Conservation (phyloP, 805 yeast genomes). For the Metschnikowia anglica region DNA sequence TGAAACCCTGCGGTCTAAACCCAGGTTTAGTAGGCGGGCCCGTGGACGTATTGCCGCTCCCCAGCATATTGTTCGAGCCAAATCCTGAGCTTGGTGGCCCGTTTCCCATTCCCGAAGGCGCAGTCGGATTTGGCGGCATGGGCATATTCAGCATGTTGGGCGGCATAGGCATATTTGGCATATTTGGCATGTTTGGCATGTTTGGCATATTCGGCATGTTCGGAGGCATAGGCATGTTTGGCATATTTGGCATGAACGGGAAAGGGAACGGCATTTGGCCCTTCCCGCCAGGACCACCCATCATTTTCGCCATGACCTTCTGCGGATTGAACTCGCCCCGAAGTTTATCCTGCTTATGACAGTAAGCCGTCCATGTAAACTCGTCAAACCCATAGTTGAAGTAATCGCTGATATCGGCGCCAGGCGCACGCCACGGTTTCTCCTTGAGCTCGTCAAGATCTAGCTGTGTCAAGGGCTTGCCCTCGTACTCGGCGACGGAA, state of each 20-base stretch:
- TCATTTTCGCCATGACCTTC: slow-evolving; percentile 66
- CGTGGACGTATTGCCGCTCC: not conserved
- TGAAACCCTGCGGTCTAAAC: slow-evolving; percentile 3
- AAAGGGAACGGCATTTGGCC: slow-evolving; percentile 20
- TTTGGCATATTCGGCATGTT: slow-evolving; percentile 21
- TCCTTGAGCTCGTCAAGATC: slow-evolving; percentile 80
- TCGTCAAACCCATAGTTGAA: slow-evolving; percentile 97
- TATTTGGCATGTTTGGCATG: slow-evolving; percentile 24
- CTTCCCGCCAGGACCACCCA: slow-evolving; percentile 31
- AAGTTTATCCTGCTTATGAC: slow-evolving; percentile 79
- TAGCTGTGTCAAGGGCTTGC: slow-evolving; percentile 77
- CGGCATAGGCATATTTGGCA: slow-evolving; percentile 27
- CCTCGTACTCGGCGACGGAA: slow-evolving; percentile 70
- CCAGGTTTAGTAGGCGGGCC: slow-evolving; percentile 5
- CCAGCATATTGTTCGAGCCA: not conserved
- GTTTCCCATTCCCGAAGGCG: slow-evolving; percentile 15
- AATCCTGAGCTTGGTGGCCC: not conserved
- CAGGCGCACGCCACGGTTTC: slow-evolving; percentile 98
- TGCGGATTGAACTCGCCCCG: slow-evolving; percentile 82
- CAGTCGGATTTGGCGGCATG: slow-evolving; percentile 25
- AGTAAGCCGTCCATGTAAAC: slow-evolving; percentile 91
- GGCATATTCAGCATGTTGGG: slow-evolving; percentile 26
- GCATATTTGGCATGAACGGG: slow-evolving; percentile 28
- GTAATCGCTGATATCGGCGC: slow-evolving; percentile 91
- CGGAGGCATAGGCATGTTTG: slow-evolving; percentile 22